Evolutionary conservation across 768 basidiomycete species (phyloP).

Genomic region (Agrocybe praecox): DNA sequence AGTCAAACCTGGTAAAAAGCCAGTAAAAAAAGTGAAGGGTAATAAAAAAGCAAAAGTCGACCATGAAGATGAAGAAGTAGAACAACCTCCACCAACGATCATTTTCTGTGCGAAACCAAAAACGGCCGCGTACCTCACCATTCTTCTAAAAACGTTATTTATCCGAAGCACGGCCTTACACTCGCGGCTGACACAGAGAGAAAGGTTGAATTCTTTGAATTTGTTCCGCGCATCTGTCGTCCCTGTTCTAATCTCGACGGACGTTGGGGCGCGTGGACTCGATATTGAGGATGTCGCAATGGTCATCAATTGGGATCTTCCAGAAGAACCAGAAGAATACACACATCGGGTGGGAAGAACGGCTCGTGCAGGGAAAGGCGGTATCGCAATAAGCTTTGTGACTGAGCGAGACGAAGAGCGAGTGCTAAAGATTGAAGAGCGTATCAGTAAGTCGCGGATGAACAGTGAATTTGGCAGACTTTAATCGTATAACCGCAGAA

Average conservation of each 20-base stretch:
- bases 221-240: slow-evolving; percentile 86
- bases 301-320: slow-evolving; percentile 98
- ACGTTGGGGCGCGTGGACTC: slow-evolving; percentile 92
- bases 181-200: slow-evolving; percentile 90
- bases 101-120: slow-evolving; percentile 88
- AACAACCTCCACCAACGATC: slow-evolving; percentile 92
- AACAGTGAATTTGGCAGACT: background rate
- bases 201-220: slow-evolving; percentile 81
- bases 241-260: slow-evolving; percentile 91
- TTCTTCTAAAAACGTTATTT: slow-evolving; percentile 71
- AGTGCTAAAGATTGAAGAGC: slow-evolving; percentile 79
- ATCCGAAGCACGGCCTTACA: slow-evolving; percentile 91
- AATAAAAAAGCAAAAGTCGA: slow-evolving; percentile 37
- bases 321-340: slow-evolving; percentile 89
- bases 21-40: slow-evolving; percentile 34
- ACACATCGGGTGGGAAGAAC: slow-evolving; percentile 95
- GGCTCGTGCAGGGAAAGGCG: slow-evolving; percentile 87
- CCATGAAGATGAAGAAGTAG: slow-evolving; percentile 50
- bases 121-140: slow-evolving; percentile 88
- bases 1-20: slow-evolving; percentile 33
- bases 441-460: slow-evolving; percentile 66
- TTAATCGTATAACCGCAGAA: slow-evolving; percentile 41
- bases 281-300: slow-evolving; percentile 97
- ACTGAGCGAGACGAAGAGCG: slow-evolving; percentile 91
- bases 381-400: slow-evolving; percentile 91